Percentiles rank a stretch among this genome's conserved stretches.
These are phyloP conservation scores for Rhododendron vialii DNA, from an alignment of 148 eudicot genomes.

Conservation along the genomic window DNA sequence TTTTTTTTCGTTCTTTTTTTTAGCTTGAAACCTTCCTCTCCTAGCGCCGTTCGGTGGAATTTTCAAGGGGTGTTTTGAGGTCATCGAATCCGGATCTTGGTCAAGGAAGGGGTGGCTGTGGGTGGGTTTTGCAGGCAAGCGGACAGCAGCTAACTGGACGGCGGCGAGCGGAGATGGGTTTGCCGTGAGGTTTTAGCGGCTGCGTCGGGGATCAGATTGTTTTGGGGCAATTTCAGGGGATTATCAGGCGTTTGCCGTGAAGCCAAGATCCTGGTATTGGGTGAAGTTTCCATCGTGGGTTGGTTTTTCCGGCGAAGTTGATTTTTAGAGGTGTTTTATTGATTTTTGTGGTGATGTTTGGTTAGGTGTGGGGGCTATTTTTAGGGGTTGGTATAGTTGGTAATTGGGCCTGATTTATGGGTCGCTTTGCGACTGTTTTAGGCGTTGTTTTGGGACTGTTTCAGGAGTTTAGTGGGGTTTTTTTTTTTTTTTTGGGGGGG, in stretches of 20 bases:
- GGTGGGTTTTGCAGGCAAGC: too few relatives aligned
- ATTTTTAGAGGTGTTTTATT: too few relatives aligned
- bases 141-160: not conserved
- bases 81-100: too few relatives aligned
- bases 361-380: not conserved
- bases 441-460: too few relatives aligned
- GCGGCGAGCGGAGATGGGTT: not conserved
- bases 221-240: not conserved
- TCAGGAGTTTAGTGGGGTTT: not conserved
- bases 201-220: not conserved
- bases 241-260: not conserved
- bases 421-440: not conserved
- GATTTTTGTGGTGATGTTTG: not conserved
- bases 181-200: not conserved
- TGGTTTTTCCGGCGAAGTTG: too few relatives aligned
- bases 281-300: not conserved
- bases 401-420: not conserved
- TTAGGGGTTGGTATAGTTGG: not conserved
- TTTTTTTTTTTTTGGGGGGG: too few relatives aligned
- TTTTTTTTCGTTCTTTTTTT: too few relatives aligned
- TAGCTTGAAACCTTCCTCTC: too few relatives aligned
- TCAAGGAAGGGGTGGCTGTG: too few relatives aligned
- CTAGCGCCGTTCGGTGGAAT: too few relatives aligned
- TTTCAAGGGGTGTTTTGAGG: too few relatives aligned
- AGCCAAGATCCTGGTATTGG: not conserved